Evolutionary conservation across 169 alveolate species (phyloP).

Genomic region (Plasmodium ovale): DNA sequence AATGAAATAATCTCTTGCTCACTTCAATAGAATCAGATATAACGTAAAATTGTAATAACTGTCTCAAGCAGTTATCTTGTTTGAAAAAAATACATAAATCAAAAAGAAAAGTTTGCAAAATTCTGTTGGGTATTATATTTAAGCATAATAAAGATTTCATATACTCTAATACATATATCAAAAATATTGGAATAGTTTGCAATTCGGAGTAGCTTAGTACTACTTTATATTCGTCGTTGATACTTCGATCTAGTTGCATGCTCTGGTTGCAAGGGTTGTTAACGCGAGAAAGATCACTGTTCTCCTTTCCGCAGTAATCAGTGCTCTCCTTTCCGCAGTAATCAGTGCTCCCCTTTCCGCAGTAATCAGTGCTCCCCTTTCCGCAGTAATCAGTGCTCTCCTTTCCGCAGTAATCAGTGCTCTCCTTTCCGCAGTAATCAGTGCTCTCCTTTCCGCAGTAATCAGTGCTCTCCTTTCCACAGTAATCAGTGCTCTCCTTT

Average conservation of each 20-base stretch:
- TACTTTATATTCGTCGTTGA: slow-evolving; percentile 1
- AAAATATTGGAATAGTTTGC: slow-evolving; percentile 27
- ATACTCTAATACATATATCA: slow-evolving; percentile 54
- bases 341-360: too few relatives aligned
- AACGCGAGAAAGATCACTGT: too few relatives aligned
- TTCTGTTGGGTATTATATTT: slow-evolving; percentile 65
- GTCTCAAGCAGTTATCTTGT: slow-evolving; percentile 60
- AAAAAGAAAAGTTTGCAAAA: slow-evolving; percentile 58
- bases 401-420: too few relatives aligned
- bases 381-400: background rate
- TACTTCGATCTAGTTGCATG: background rate
- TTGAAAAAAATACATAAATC: slow-evolving; percentile 63
- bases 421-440: too few relatives aligned
- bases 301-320: background rate
- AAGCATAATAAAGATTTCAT: slow-evolving; percentile 54
- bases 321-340: background rate
- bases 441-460: too few relatives aligned
- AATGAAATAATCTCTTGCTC: slow-evolving; percentile 58
- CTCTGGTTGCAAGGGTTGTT: too few relatives aligned
- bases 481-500: too few relatives aligned
- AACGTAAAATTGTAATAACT: slow-evolving; percentile 47
- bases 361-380: too few relatives aligned
- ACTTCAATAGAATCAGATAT: slow-evolving; percentile 71
- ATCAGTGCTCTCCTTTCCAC: too few relatives aligned
- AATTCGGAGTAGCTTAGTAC: slow-evolving; percentile 28